Conservation (phyloP, 768 basidiomycete genomes). For the Boletus insuetus region DNA sequence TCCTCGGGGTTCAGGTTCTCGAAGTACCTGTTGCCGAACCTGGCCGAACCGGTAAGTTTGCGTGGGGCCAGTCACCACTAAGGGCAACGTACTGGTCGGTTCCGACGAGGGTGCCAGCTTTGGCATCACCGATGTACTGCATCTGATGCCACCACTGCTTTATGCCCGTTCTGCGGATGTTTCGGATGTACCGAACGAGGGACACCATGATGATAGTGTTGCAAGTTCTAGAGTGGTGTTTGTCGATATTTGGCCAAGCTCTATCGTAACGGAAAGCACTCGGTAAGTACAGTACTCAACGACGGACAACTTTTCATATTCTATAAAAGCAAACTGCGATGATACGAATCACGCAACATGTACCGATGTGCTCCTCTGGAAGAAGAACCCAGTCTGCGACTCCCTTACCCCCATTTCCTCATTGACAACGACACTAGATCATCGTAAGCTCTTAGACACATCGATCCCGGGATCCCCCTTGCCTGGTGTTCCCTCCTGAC, state of each 20-base stretch:
- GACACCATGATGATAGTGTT: constrained; percentile 60
- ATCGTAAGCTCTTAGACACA: too few species aligned
- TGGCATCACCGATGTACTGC: constrained; percentile 94
- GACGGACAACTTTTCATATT: too few species aligned
- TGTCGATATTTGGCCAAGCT: constrained; percentile 21
- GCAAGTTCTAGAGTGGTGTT: constrained; percentile 13
- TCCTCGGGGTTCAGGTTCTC: constrained; percentile 88
- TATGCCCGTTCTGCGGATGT: constrained; percentile 69
- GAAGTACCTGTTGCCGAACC: constrained; percentile 92
- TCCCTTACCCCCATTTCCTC: too few species aligned
- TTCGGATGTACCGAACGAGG: constrained; percentile 71
- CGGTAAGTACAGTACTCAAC: too few species aligned
- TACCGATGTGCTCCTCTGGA: too few species aligned
- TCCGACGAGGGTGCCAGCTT: constrained; percentile 74
- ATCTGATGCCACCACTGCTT: constrained; percentile 88
- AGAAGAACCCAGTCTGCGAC: too few species aligned
- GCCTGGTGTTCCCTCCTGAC: too few species aligned
- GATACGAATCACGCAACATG: too few species aligned
- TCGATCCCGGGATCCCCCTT: too few species aligned
- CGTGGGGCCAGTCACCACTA: not conserved
- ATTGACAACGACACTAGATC: too few species aligned
- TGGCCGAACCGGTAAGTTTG: constrained; percentile 29
- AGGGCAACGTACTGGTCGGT: constrained; percentile 70
- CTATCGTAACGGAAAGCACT: too few species aligned
- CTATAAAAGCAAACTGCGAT: too few species aligned